These are phyloP conservation scores for Keqinozyma sinolaborantium DNA, from an alignment of 1,139 yeast species.

Conservation along the genomic window DNA sequence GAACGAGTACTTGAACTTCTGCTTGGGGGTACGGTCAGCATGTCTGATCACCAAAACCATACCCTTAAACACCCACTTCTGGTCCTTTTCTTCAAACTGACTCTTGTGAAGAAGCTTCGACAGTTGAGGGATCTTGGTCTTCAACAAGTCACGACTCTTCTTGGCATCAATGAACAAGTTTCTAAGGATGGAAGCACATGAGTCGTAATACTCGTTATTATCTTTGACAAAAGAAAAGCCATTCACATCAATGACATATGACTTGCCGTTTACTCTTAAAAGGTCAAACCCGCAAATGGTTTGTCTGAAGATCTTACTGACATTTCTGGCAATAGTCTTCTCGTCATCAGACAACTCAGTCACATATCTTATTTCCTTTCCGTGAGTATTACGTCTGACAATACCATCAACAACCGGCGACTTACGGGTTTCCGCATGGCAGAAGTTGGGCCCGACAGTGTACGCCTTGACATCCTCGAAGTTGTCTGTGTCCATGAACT, in stretches of 20 bases:
- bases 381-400: constrained; percentile 94
- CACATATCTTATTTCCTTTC: constrained; percentile 90
- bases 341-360: constrained; percentile 78
- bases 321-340: constrained; percentile 72
- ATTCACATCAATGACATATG: constrained; percentile 95
- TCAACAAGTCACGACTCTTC: constrained; percentile 39
- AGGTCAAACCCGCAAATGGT: constrained; percentile 98
- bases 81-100: constrained; percentile 74
- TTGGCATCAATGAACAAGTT: constrained; percentile 64
- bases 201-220: constrained; percentile 79
- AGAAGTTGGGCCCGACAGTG: constrained; percentile 85
- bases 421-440: constrained; percentile 98
- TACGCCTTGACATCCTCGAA: constrained; percentile 98
- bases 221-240: constrained; percentile 98
- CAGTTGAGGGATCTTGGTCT: constrained; percentile 35
- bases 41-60: constrained; percentile 89
- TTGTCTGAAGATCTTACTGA: constrained; percentile 77
- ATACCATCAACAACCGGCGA: constrained; percentile 99
- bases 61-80: constrained; percentile 97
- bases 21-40: constrained; percentile 99
- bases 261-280: constrained; percentile 80
- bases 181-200: constrained; percentile 75
- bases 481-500: constrained; percentile 96
- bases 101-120: constrained; percentile 35
- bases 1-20: constrained; percentile 94